Percentiles rank a stretch among this genome's conserved stretches.
Evolutionary conservation across 768 basidiomycete genomes (phyloP).

Genomic region (Hericium alpestre): DNA sequence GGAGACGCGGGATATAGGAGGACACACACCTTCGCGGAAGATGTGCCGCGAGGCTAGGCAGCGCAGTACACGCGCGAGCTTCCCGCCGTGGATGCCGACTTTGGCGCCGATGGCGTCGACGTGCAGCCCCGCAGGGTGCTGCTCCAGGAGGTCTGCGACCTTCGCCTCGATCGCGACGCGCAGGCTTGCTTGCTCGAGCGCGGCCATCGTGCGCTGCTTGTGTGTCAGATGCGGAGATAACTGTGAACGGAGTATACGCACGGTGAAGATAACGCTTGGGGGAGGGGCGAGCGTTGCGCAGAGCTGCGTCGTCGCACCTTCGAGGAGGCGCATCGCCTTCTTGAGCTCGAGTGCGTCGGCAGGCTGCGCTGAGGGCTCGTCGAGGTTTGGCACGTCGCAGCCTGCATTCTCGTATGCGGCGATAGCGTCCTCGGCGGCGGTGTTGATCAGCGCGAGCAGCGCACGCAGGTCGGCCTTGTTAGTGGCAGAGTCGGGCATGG

Average conservation of each 20-base stretch:
- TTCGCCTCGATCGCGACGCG: constrained; percentile 25
- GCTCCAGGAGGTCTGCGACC: constrained; percentile 28
- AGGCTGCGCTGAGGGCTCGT: constrained; percentile 1
- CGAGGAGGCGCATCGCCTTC: constrained; percentile 11
- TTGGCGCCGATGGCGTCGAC: constrained; percentile 22
- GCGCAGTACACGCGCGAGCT: constrained; percentile 29
- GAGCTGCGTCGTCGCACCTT: constrained; percentile 17
- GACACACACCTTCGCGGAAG: constrained; percentile 27
- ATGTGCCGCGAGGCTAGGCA: constrained; percentile 30
- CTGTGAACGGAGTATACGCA: background rate
- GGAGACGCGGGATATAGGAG: background rate
- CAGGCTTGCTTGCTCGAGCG: constrained; percentile 17
- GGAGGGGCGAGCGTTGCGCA: constrained; percentile 13
- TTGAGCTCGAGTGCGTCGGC: constrained; percentile 7
- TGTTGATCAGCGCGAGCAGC: constrained; percentile 22
- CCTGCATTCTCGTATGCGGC: constrained; percentile 12
- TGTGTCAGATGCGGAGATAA: background rate
- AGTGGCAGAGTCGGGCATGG: background rate
- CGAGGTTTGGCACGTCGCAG: constrained; percentile 6
- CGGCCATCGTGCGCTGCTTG: constrained; percentile 1
- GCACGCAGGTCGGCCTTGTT: constrained; percentile 19
- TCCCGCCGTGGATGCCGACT: constrained; percentile 24
- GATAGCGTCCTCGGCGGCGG: constrained; percentile 14
- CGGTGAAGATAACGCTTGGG: constrained; percentile 11
- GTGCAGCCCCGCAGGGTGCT: constrained; percentile 27